Percentiles rank a stretch among this genome's conserved stretches.
Conservation (phyloP, 495 filamentous ascomycete genomes). For the Clavariopsis aquatica region DNA sequence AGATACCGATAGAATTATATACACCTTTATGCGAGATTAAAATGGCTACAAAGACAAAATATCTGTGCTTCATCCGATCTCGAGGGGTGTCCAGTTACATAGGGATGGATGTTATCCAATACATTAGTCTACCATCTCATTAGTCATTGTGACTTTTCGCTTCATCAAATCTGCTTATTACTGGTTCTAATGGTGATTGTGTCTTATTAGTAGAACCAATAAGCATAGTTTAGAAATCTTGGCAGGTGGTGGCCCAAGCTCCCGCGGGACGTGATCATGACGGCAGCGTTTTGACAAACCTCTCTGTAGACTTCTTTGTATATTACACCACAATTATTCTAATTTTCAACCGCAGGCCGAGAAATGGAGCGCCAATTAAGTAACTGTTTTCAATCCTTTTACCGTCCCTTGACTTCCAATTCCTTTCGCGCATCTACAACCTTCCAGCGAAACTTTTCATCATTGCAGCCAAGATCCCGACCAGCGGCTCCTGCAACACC, state of each 20-base stretch:
- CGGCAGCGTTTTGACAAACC: not conserved
- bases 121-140: not conserved
- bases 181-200: too few relatives aligned
- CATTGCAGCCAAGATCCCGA: not conserved
- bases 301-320: not conserved
- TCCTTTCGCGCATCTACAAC: not conserved
- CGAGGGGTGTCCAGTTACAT: not conserved
- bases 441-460: not conserved
- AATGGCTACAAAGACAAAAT: not conserved
- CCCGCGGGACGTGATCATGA: not conserved
- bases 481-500: not conserved
- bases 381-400: not conserved
- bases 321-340: not conserved
- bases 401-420: not conserved
- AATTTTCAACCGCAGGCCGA: not conserved
- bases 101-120: not conserved
- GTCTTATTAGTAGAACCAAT: too few relatives aligned
- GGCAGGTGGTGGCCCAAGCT: conserved; percentile 10
- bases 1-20: not conserved
- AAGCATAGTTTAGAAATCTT: too few relatives aligned
- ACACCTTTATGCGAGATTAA: not conserved
- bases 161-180: not conserved
- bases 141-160: not conserved
- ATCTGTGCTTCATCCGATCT: not conserved
- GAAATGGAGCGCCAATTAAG: not conserved